Conservation (phyloP, 495 filamentous ascomycete genomes). For the Articulospora tetracladia region DNA sequence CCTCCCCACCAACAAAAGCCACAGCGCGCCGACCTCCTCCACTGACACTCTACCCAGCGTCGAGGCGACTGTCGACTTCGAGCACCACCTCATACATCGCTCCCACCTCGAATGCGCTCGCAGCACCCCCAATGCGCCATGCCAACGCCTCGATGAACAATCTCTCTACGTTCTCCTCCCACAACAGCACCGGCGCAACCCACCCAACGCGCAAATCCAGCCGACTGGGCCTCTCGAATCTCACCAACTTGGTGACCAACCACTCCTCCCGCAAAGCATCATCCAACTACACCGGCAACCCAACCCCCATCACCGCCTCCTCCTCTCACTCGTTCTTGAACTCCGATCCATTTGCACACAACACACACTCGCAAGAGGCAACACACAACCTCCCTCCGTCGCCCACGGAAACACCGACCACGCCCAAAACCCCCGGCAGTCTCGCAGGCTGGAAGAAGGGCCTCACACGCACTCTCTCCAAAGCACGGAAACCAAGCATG, state of each 20-base stretch:
- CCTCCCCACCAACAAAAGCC: constrained; percentile 1
- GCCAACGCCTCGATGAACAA: constrained; percentile 3
- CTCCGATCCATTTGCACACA: constrained; percentile 18
- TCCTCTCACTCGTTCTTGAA: constrained; percentile 17
- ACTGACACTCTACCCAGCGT: constrained; percentile 15
- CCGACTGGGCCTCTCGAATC: neutral
- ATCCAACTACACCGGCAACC: neutral
- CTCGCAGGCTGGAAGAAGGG: constrained; percentile 18
- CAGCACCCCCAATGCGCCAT: neutral
- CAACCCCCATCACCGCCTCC: neutral
- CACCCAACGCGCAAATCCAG: constrained; percentile 11
- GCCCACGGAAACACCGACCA: constrained; percentile 2
- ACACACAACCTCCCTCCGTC: neutral
- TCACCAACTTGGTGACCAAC: neutral
- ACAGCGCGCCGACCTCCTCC: constrained; percentile 18
- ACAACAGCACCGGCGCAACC: neutral
- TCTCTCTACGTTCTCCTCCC: neutral
- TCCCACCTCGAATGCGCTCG: neutral
- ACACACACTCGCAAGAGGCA: neutral
- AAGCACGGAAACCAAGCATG: constrained; percentile 20
- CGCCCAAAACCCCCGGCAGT: constrained; percentile 20
- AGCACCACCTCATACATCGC: constrained; percentile 9
- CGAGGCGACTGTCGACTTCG: constrained; percentile 14
- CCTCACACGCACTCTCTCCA: constrained; percentile 6
- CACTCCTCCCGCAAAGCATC: constrained; percentile 5